Percentiles rank a stretch among this genome's conserved stretches.
These are phyloP conservation scores for Samsoniella hepiali DNA, from an alignment of 2,329 filamentous ascomycete genomes.

Conservation along the genomic window DNA sequence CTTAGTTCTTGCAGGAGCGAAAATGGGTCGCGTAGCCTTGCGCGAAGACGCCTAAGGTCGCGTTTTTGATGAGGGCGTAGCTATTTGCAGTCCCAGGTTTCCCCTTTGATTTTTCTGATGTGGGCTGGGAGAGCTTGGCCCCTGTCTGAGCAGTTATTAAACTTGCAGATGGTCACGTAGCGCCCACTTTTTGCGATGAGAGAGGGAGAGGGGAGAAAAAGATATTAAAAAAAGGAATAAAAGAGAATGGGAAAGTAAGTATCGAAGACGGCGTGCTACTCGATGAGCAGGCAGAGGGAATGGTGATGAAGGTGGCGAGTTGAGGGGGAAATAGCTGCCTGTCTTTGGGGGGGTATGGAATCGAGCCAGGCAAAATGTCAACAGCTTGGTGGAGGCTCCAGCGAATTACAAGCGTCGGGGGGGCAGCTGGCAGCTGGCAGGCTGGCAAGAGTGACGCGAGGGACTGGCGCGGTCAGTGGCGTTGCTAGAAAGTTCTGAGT, in stretches of 20 bases:
- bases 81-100: conserved; percentile 5
- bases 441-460: conserved; percentile 15
- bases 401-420: background rate
- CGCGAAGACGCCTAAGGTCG: conserved; percentile 7
- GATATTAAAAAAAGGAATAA: background rate
- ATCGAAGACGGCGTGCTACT: background rate
- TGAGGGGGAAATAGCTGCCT: conserved; percentile 2
- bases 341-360: background rate
- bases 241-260: background rate
- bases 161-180: conserved; percentile 7
- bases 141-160: conserved; percentile 10
- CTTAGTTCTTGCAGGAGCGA: background rate
- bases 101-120: conserved; percentile 14
- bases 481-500: conserved; percentile 2
- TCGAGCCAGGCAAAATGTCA: conserved; percentile 13
- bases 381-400: conserved; percentile 12
- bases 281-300: background rate
- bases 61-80: conserved; percentile 7
- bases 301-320: conserved; percentile 16
- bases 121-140: conserved; percentile 7
- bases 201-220: background rate
- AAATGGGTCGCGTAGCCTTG: conserved; percentile 8
- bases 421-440: background rate
- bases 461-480: conserved; percentile 9
- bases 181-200: background rate